Base-by-base conservation (phyloP, 805 yeast genomes). In the Starmerella potacharoeniae region DNA sequence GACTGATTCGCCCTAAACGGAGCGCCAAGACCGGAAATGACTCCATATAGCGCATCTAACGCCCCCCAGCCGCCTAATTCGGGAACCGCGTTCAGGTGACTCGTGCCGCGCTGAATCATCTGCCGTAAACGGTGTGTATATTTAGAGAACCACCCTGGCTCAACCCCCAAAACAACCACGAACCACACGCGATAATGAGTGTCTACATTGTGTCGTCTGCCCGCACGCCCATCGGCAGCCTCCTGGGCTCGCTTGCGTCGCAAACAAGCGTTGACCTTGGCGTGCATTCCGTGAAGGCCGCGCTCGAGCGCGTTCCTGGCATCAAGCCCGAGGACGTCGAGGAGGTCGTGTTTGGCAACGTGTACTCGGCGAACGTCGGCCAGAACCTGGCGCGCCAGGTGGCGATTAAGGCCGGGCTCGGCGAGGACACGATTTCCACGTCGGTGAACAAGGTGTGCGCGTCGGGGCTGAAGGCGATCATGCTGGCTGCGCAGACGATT, bases 301-400 rank as follows among this genome's bases (percentile, higher is more conserved):
- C 66, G 16, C 51, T 63, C 22, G 65, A 57, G 58, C 64, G 64
- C 31, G 64, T 51, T 5, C 58, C 62, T 30, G 51, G 55, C 49
- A 41, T 61, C 53, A 59, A 59, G 58, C 49, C 62, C 40, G 55
- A 42, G 46, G 63, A 60, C 28, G 60, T 60, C 10, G 62, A 59
- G 43, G 60, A 47, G 55, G 47, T 57, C 43, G 36, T 55, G 28
- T 55, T 55, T 35, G 58, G 58, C 66, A 86, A 88, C 66, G 98
- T 89, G 49, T 72, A 88, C 66, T 86, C 86, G 66, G 97, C 97
- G 60, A 87, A 86, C 66, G 82, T 87, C 58, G 97, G 97, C 59
- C 98, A 91, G 74, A 89, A 91, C 55, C 97, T 97, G 46, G 98
- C 98, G 40, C 84, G 97, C 73, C 98, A 93, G 74, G 97, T 91